A percentile compares a stretch with the other conserved stretches of the same genome.
Evolutionary conservation across 2,329 filamentous ascomycete genomes (phyloP).

Genomic region (Aspergillus quadrilineatus): DNA sequence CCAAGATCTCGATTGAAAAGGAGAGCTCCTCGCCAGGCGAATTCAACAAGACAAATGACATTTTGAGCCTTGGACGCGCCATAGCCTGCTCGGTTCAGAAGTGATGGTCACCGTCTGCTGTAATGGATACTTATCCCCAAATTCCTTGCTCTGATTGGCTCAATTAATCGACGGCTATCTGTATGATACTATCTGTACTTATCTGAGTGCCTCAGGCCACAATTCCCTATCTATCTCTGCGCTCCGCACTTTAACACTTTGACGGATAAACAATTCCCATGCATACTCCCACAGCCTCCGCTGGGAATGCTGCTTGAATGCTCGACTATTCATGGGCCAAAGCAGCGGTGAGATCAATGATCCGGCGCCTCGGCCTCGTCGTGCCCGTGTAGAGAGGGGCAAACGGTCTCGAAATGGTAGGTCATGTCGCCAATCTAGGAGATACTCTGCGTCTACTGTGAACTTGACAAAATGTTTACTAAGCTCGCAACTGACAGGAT

Average conservation of each 20-base stretch:
- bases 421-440: not conserved
- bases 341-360: not conserved
- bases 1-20: not conserved
- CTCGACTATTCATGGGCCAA: not conserved
- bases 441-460: too few relatives aligned
- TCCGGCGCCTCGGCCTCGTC: not conserved
- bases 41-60: not conserved
- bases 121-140: not conserved
- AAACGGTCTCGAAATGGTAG: not conserved
- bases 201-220: not conserved
- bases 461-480: too few relatives aligned
- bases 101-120: not conserved
- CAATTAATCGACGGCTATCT: slow-evolving; percentile 7
- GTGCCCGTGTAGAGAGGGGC: not conserved
- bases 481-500: not conserved
- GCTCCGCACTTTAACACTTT: not conserved
- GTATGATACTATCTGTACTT: not conserved
- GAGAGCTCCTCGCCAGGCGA: not conserved
- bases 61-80: not conserved
- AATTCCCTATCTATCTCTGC: not conserved
- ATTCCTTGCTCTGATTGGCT: slow-evolving; percentile 6
- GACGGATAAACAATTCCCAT: not conserved
- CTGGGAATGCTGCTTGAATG: not conserved
- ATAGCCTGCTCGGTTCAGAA: not conserved
- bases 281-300: not conserved